Evolutionary conservation across 768 basidiomycete genomes (phyloP).

Genomic region (Serpula lacrymans): DNA sequence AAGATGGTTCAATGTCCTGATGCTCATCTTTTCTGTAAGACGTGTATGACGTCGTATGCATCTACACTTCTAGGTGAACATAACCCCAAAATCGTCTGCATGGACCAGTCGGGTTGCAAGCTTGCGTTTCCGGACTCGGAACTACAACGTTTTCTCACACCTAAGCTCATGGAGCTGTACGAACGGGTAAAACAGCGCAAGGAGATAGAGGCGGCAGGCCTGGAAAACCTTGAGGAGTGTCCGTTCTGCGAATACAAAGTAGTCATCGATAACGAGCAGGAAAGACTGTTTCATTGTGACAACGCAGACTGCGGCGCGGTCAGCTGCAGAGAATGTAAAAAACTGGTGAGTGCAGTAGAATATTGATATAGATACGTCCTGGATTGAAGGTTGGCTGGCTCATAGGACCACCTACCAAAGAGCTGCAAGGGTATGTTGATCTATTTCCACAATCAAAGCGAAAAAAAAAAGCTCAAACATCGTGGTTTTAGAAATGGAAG

Average conservation of each 20-base stretch:
- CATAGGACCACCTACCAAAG: slow-evolving; percentile 77
- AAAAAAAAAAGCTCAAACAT: slow-evolving; percentile 2
- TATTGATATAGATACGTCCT: not conserved
- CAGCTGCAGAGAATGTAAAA: slow-evolving; percentile 79
- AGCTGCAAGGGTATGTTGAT: slow-evolving; percentile 60
- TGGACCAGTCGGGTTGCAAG: slow-evolving; percentile 76
- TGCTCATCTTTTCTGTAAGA: slow-evolving; percentile 80
- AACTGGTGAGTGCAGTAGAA: slow-evolving; percentile 43
- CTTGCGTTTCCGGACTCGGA: slow-evolving; percentile 66
- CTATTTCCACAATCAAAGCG: not conserved
- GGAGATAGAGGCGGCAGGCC: slow-evolving; percentile 72
- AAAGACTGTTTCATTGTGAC: slow-evolving; percentile 56
- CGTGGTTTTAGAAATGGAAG: slow-evolving; percentile 59
- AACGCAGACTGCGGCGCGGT: slow-evolving; percentile 69
- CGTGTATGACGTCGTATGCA: slow-evolving; percentile 68
- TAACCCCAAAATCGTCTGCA: slow-evolving; percentile 65
- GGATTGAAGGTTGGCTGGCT: not conserved
- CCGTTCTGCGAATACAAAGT: slow-evolving; percentile 88
- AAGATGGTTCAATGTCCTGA: slow-evolving; percentile 90
- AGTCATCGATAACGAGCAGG: slow-evolving; percentile 66
- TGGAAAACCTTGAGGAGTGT: slow-evolving; percentile 85
- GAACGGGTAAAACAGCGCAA: slow-evolving; percentile 73
- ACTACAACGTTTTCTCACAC: slow-evolving; percentile 61
- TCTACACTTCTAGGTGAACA: slow-evolving; percentile 64
- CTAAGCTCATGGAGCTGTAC: slow-evolving; percentile 66